phyloP scores from a whole-genome alignment of 768 basidiomycete species.

The Leccinum subgranulosum region DNA sequence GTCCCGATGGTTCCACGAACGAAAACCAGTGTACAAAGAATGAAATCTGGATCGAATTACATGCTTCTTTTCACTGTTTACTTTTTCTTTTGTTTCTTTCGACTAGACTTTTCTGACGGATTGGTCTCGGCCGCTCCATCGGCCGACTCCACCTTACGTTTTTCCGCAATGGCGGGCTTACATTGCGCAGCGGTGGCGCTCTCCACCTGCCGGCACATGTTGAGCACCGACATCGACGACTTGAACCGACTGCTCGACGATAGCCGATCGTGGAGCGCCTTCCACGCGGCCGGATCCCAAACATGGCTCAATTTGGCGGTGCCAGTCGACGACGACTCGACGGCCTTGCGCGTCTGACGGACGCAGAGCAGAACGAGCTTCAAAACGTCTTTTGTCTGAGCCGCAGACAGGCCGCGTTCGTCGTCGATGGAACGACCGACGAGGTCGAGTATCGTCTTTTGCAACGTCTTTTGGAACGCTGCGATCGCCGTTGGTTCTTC shows the following conservation, averaged over 20 bases:
- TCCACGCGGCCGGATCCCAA: constrained; percentile 67
- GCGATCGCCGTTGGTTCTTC: constrained; percentile 40
- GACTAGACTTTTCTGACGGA: constrained; percentile 36
- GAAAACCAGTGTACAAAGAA: not conserved
- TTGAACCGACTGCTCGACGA: constrained; percentile 56
- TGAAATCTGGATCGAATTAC: not conserved
- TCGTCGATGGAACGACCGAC: constrained; percentile 49
- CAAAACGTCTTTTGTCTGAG: constrained; percentile 76
- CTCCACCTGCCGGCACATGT: constrained; percentile 63
- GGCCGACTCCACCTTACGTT: constrained; percentile 38
- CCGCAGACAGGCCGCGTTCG: constrained; percentile 44
- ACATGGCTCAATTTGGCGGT: constrained; percentile 19
- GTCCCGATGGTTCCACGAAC: not conserved
- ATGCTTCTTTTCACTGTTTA: constrained; percentile 19
- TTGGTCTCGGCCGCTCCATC: constrained; percentile 26
- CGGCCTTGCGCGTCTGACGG: constrained; percentile 57
- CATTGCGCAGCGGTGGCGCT: constrained; percentile 11
- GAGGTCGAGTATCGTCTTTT: constrained; percentile 45
- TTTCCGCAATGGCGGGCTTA: constrained; percentile 16
- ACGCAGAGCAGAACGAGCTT: constrained; percentile 64
- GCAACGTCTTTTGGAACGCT: constrained; percentile 47
- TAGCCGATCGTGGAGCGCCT: constrained; percentile 44
- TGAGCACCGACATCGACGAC: constrained; percentile 55
- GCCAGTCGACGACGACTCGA: constrained; percentile 28
- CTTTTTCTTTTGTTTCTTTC: constrained; percentile 45